These are phyloP conservation scores for Kandelia obovata DNA, from an alignment of 345 rosid genomes.

Conservation along the genomic window DNA sequence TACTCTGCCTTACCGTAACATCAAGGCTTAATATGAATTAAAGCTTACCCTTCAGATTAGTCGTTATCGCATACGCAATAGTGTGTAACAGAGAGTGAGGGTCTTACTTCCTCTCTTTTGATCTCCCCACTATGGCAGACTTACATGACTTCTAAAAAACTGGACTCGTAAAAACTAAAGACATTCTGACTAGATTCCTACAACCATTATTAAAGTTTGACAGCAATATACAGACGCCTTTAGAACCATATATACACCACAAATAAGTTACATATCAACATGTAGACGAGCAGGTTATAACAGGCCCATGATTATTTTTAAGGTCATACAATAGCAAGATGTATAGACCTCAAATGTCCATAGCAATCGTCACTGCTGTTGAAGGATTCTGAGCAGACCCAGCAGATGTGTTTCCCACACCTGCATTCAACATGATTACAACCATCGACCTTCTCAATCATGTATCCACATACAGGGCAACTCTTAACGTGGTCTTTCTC, in stretches of 20 bases:
- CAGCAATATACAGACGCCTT: no score
- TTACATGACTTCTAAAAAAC: not conserved
- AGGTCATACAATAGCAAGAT: slow-evolving; percentile 31
- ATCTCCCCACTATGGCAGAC: no score
- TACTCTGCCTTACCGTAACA: no score
- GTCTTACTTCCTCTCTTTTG: no score
- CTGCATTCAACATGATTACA: slow-evolving; percentile 75
- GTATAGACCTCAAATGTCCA: slow-evolving; percentile 47
- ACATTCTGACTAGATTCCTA: not conserved
- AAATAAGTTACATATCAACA: not conserved
- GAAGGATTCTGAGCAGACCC: slow-evolving; percentile 62
- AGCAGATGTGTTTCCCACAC: slow-evolving; percentile 84
- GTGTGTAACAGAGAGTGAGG: no score
- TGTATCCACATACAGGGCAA: slow-evolving; percentile 65
- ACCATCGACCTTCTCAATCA: slow-evolving; percentile 81
- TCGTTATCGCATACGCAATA: no score
- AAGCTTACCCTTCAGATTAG: no score
- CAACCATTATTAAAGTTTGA: no score
- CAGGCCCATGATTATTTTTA: not conserved
- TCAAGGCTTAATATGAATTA: no score
- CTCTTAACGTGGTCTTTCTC: slow-evolving; percentile 66
- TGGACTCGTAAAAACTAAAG: not conserved
- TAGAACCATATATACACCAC: not conserved
- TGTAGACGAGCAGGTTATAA: not conserved
- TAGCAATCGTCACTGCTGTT: slow-evolving; percentile 54